Evolutionary conservation across 2,329 filamentous ascomycete genomes (phyloP), one percentile per base, ranked within the genome.

Genomic region (Fusarium sp.): DNA sequence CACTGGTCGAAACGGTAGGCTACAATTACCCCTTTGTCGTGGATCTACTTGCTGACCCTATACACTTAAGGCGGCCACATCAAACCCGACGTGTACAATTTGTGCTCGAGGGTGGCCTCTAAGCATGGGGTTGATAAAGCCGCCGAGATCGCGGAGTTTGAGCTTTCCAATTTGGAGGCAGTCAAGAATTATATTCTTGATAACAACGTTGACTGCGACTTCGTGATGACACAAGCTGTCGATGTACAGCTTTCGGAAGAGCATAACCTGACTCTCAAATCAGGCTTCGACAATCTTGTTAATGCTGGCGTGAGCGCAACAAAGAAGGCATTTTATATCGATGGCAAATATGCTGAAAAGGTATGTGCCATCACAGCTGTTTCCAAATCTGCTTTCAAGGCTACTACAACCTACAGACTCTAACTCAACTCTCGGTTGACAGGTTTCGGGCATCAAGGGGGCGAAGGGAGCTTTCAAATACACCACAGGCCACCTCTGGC

Each of bases 151-250:
- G 67, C 67, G 0, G 42, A 58, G 3, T 72, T 72, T 15, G 70
- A 72, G 26, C 23, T 46, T 1, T 58, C 34, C 2, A 72, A 72
- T 23, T 9, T 69, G 4, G 40, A 59, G 3, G 70, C 69, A 0
- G 56, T 84, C 7, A 78, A 81, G 54, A 61, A 77, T 4, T 69
- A 76, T 16, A 72, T 84, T 8, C 74, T 79, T n/a, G 64, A 75
- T 0, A 79, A 83, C 38, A 58, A 69, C 0, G 77, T 83, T 12
- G 80, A 84, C 41, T 84, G 82, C 61, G 82, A 84, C 33, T 81
- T 84, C 16, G 75, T 81, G 13, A 40, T 83, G 4, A 81, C 80
- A 1, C 70, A 81, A 6, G 77, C 78, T 9, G 72, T 77, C 6
- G 81, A 84, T 62, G 78, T 82, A 1, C 76, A 77, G n/a, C 57